Evolutionary conservation across 2,329 filamentous ascomycete species (phyloP), one percentile per base, ranked within the genome.

Genomic region (Colletotrichum sp.): DNA sequence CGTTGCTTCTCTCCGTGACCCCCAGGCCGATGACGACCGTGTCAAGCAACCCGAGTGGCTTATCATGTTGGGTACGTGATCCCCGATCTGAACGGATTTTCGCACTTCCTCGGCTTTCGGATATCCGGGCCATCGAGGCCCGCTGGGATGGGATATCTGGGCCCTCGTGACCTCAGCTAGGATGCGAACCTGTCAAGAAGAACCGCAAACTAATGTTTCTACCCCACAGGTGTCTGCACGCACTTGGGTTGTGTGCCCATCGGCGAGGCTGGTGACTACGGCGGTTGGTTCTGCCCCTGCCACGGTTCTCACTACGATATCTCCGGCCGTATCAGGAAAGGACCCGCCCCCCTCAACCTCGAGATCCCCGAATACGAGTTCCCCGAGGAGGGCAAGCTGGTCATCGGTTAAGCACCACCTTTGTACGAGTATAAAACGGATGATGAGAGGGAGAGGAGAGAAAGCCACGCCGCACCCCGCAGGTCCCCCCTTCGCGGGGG

Each of bases 291-390:
- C 94, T 99, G 97, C 91, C 97, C 97, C 80, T 99, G 97, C 95
- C 97, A 99, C 92, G 97, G 97, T 88, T 98, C 96, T 81, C 97
- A 99, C 92, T 99, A 99, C 93, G 97, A 99, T 87, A 99, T 99
- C 87, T 99, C 96, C 79, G 97, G 97, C 87, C 96, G 97, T 88
- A 95, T 98, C 92, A 94, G 97, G 90, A 98, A 95, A 92, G 97
- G 97, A 80, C 97, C 97, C 79, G 97, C 97, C 78, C 97, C 97
- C 80, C 92, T 99, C 84, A 99, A 99, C 92, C 93, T 99, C 85
- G 97, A 99, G 90, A 93, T 99, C 81, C 97, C 96, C 80, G 86
- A 88, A 83, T 98, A 98, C 91, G 95, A 95, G 83, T 99, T 99
- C 92, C 93, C 95, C 79, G 94, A 96, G 85, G 97, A 98, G 15